Base-by-base conservation (phyloP, 345 rosid species). In the Pistacia vera region DNA sequence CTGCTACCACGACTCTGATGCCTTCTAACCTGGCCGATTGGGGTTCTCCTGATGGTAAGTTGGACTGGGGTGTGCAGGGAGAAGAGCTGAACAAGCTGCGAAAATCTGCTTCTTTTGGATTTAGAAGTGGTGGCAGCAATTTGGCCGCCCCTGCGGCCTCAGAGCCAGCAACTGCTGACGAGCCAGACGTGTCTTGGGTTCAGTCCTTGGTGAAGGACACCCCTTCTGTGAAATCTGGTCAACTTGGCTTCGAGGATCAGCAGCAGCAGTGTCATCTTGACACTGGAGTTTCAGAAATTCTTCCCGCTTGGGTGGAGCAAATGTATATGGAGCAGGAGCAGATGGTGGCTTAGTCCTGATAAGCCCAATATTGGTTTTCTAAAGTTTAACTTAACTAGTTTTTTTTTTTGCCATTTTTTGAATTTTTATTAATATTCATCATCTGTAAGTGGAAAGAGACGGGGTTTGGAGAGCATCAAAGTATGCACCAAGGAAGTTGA, bases 181-280 rank as follows among this genome's bases (percentile, higher is more conserved):
- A 90, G 82, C 95, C 95, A 18, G 93, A 90, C 36, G 88, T 88
- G 63, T 86, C 97, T 4, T 90, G 98, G 98, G 93, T 89, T 72
- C 91, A 87, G 80, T 83, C 92, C 72, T 65, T 89, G 71, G 95
- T 86, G 41, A 90, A 88, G 84, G 97, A 89, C 62, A 59, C 80
- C 68, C 83, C 87, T 64, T 46, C 62, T 28, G 63, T 60, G 57
- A 83, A 17, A 33, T 36, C 82, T 13, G 74, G 68, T 46, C 83
- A 71, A 22, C 59, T 70, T 25, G 84, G 79, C 73, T 74, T 76
- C 9, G 85, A 83, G 75, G 86, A 79, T 41, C 46, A 41, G 69
- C 84, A 80, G 73, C 84, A 82, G 74, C 88, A 85, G 74, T 81
- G 79, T 66, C 84, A 86, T 74, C 77, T 71, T 30, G 75, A 74